phyloP scores from a whole-genome alignment of 106 monocot species.

The Cymbidium sinense region DNA sequence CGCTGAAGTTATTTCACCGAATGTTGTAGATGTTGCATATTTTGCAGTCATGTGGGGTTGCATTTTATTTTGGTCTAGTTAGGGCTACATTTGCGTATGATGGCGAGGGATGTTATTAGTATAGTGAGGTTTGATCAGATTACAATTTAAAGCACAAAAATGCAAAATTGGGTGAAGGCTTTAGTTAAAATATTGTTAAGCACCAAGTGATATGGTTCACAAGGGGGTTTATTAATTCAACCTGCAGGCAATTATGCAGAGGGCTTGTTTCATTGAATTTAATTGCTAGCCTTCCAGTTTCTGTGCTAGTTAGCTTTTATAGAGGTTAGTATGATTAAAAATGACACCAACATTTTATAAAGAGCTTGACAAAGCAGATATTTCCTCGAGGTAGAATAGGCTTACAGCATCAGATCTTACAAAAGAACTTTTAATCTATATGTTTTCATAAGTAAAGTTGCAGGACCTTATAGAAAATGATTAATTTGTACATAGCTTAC shows the following conservation, averaged over 20 bases:
- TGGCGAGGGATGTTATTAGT: no score
- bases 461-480: not conserved
- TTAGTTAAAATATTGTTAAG: not conserved
- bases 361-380: not conserved
- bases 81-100: not conserved
- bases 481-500: not conserved
- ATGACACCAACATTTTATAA: not conserved
- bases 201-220: not conserved
- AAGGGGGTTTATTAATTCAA: not conserved
- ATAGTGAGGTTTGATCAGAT: not conserved
- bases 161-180: not conserved
- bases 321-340: not conserved
- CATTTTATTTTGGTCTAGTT: conserved; percentile 1
- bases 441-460: not conserved
- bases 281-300: not conserved
- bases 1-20: not conserved
- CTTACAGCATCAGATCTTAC: not conserved
- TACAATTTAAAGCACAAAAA: not conserved
- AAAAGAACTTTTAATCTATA: not conserved
- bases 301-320: not conserved
- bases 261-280: not conserved
- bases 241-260: not conserved
- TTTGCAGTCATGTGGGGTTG: not conserved
- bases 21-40: not conserved
- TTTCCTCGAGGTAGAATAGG: not conserved